Conservation (phyloP, 805 yeast species). For the Ogataea kodamae region DNA sequence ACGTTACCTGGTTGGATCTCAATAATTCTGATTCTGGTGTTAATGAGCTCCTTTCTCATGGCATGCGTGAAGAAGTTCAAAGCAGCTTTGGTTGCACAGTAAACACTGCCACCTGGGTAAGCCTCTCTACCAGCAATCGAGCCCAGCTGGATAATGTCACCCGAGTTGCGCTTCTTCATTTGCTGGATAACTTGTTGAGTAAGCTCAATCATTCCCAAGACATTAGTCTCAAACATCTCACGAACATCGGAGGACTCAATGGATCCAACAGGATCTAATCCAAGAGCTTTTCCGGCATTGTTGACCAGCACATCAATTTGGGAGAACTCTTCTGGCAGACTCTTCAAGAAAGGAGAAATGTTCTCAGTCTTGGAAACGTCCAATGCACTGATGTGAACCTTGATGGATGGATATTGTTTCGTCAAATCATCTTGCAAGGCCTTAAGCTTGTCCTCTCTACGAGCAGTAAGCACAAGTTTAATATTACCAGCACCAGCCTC, state of each 20-base stretch:
- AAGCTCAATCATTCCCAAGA: constrained; percentile 75
- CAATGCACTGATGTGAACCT: constrained; percentile 34
- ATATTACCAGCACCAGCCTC: constrained; percentile 50
- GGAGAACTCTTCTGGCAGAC: constrained; percentile 44
- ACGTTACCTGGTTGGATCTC: constrained; percentile 80
- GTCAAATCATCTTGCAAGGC: constrained; percentile 37
- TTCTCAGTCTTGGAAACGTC: constrained; percentile 43
- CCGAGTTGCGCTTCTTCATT: constrained; percentile 64
- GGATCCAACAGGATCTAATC: constrained; percentile 71
- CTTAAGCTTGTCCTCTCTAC: constrained; percentile 47
- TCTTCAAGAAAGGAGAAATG: constrained; percentile 41
- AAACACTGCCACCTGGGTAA: constrained; percentile 75
- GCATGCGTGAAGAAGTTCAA: constrained; percentile 68
- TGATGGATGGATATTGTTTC: constrained; percentile 33
- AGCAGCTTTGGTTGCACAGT: constrained; percentile 74
- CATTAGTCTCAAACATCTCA: constrained; percentile 83
- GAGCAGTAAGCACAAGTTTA: constrained; percentile 49
- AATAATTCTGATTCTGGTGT: constrained; percentile 58
- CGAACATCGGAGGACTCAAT: constrained; percentile 61
- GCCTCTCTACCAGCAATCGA: constrained; percentile 79
- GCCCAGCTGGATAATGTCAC: constrained; percentile 73
- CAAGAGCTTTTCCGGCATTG: constrained; percentile 80
- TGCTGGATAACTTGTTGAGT: constrained; percentile 77
- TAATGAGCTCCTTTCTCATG: constrained; percentile 53
- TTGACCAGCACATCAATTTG: constrained; percentile 66